A percentile compares a stretch with the other conserved stretches of the same genome.
Conservation (phyloP, 225 moss, liverwort and hornwort species). For the Takakia lepidozioides region DNA sequence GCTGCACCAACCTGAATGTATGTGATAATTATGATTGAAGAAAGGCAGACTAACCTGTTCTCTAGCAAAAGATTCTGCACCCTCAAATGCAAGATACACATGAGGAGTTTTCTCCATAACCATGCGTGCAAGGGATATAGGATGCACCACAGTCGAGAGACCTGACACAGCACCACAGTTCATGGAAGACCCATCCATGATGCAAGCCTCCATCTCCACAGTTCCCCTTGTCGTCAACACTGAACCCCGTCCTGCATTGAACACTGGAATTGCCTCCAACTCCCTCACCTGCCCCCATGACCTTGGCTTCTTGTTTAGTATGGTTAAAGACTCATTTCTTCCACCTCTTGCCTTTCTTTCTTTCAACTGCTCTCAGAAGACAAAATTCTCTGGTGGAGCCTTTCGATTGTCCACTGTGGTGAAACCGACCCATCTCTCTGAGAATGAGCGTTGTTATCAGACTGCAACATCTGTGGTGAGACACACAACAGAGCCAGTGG, state of each 20-base stretch:
- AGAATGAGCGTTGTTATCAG: too few relatives aligned
- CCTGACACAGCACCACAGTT: constrained; percentile 91
- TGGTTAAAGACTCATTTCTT: too few relatives aligned
- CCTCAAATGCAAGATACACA: constrained; percentile 76
- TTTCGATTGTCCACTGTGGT: too few relatives aligned
- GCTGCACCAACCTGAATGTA: too few relatives aligned
- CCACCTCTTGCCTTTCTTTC: too few relatives aligned
- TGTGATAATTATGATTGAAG: too few relatives aligned
- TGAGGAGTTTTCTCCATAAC: constrained; percentile 96
- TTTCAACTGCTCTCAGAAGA: too few relatives aligned
- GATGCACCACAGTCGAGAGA: constrained; percentile 77
- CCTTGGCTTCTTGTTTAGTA: too few relatives aligned
- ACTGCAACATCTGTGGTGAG: too few relatives aligned
- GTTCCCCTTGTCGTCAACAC: constrained; percentile 75
- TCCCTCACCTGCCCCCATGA: constrained; percentile 60
- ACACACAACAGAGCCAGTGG: too few relatives aligned
- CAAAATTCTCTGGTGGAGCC: too few relatives aligned
- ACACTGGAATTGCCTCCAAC: constrained; percentile 64
- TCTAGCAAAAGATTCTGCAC: constrained; percentile 90
- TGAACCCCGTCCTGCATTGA: constrained; percentile 89
- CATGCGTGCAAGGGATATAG: constrained; percentile 84
- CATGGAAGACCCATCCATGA: constrained; percentile 83
- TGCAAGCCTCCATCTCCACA: constrained; percentile 99
- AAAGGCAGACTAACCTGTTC: constrained; percentile 66
- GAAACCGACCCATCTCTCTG: too few relatives aligned